Evolutionary conservation across 805 yeast genomes (phyloP), one percentile per base, ranked within the genome.

Genomic region (Lachancea quebecensis): DNA sequence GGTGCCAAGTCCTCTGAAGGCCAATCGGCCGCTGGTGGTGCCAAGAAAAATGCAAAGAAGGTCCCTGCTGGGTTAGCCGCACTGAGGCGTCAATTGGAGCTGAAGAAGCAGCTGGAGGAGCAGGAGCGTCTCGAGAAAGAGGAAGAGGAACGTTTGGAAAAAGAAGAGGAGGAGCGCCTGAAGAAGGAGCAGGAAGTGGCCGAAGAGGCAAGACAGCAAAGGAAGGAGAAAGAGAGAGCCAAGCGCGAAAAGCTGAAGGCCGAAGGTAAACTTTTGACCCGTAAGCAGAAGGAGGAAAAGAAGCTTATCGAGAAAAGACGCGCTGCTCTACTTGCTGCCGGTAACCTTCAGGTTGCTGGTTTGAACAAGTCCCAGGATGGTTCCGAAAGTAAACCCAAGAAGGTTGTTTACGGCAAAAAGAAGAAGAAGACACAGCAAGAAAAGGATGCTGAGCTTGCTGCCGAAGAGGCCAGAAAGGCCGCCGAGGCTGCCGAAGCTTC

Each of bases 211-310:
- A 78, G 74, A 45, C 72, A 68, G 55, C 74, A 72, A 10, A 91
- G 85, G 77, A 87, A 81, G 59, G 99, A 93, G 67, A 85, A 79
- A 64, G 97, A 91, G 59, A 84, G 77, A 68, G 75, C 77, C 48
- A 89, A 85, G 73, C 83, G 78, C 54, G 99, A 93, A 59, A 91
- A 87, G 69, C 79, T 93, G 65, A 87, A 86, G 69, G 93, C 96
- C 31, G 97, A 91, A 69, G 99, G 99, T 60, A 93, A 93, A 64
- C 80, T 82, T 45, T 70, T 93, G 62, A 85, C 96, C 48, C 93
- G 87, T 72, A 91, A 90, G 64, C 99, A 93, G 74, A 88, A 85
- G 69, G 96, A 89, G 67, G 95, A 89, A 64, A 85, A 86, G 70
- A 86, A 81, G 44, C 67, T 81, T 35, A 78, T 82, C 58, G 97